Evolutionary conservation across 345 rosid species (phyloP), one percentile per base, ranked within the genome.

Genomic region (Eutrema japonicum): DNA sequence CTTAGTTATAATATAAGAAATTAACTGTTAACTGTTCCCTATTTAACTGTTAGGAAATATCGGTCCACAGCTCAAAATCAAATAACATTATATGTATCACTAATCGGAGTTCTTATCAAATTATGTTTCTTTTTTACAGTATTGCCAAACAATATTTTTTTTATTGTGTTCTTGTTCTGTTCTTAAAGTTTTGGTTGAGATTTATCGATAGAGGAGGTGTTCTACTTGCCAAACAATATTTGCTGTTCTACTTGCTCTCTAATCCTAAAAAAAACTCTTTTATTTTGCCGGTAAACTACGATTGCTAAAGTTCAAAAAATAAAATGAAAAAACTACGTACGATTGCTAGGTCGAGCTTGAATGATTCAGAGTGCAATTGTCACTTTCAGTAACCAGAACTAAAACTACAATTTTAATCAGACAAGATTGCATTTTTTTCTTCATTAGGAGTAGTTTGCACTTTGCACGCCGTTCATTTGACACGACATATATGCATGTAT

Each of bases 381-480:
- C 71, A 38, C 35, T 55, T 55, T 65, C 71, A 10, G 5, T 73
- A 64, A 47, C 71, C 35, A 64, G 33, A 64, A 54, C 64, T 36
- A 59, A 22, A 64, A 8, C 32, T 29, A 72, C 33, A 40, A 27
- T 35, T 53, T 64, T 55, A 27, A 65, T 47, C 57, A 56, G 65
- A 65, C 58, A 73, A 18, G 0, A 10, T 56, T 38, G 30, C 67
- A 42, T 52, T 32, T 75, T 64, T 30, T 74, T 61, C 63, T 52
- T 69, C 69, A 3, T 61, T 29, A 60, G 54, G 68, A 68, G 70
- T 75, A 68, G 56, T 75, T 60, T 75, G 18, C 27, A 51, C 10
- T 43, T 43, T n/a, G 40, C 64, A 68, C 74, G 64, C 49, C 63
- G 68, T 75, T 68, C 70, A 16, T 68, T 61, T 75, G 64, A 68